Percentiles rank a stretch among this genome's conserved stretches.
These are phyloP conservation scores for Scytalidium sp. DNA, from an alignment of 2,329 filamentous ascomycete species.

Conservation along the genomic window DNA sequence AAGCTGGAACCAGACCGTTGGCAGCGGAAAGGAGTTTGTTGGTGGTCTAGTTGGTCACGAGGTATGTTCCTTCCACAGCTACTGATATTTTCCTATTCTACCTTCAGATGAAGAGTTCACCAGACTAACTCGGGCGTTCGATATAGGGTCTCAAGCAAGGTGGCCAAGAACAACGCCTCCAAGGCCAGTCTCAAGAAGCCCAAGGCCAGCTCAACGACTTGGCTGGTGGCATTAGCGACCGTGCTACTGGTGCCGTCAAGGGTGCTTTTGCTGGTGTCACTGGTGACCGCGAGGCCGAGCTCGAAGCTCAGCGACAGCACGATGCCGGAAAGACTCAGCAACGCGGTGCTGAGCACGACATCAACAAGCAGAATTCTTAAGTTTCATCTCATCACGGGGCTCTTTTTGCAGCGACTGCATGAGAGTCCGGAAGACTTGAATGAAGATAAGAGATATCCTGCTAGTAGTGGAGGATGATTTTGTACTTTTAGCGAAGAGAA, in stretches of 20 bases:
- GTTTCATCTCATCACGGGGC: no score
- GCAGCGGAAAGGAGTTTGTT: slow-evolving; percentile 76
- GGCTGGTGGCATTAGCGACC: slow-evolving; percentile 62
- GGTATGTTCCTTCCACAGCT: slow-evolving; percentile 33
- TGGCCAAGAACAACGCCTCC: slow-evolving; percentile 74
- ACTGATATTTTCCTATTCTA: no score
- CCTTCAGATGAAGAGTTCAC: no score
- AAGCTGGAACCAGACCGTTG: slow-evolving; percentile 85
- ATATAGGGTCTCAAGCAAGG: slow-evolving; percentile 63
- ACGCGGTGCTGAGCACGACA: slow-evolving; percentile 77
- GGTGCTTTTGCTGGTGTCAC: slow-evolving; percentile 68
- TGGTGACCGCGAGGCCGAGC: slow-evolving; percentile 65
- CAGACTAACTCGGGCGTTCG: no score
- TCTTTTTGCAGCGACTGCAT: no score
- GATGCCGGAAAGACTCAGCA: slow-evolving; percentile 82
- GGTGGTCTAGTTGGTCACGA: slow-evolving; percentile 76
- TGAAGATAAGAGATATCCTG: no score
- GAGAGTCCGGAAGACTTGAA: no score
- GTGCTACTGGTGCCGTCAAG: slow-evolving; percentile 70
- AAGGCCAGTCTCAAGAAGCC: slow-evolving; percentile 79
- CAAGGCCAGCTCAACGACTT: slow-evolving; percentile 77
- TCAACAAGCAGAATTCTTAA: slow-evolving; percentile 56
- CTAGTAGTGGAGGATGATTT: no score
- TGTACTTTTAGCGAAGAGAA: no score
- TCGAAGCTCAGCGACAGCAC: slow-evolving; percentile 63